A percentile compares a stretch with the other conserved stretches of the same genome.
phyloP scores from a whole-genome alignment of 1,284 basidiomycete genomes.

The Cryptococcus jaspeensis region DNA sequence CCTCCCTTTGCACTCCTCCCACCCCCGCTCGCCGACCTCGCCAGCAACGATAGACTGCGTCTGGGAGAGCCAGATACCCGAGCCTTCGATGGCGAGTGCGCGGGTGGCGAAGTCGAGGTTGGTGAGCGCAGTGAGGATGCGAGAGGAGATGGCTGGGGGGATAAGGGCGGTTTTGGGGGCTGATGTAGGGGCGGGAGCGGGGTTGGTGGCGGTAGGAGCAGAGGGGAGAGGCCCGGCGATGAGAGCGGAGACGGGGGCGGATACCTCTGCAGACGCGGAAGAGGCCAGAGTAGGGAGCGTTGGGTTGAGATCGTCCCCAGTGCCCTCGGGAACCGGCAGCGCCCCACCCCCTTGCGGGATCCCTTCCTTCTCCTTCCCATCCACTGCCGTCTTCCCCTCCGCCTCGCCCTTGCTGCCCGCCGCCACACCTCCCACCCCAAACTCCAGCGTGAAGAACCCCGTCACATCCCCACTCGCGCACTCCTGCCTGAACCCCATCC shows the following conservation, averaged over 20 bases:
- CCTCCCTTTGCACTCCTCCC: slow-evolving; percentile 18
- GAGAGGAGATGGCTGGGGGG: slow-evolving; percentile 57
- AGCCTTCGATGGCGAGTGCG: slow-evolving; percentile 65
- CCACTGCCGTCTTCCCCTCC: no score
- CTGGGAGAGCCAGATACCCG: slow-evolving; percentile 65
- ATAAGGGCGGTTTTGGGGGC: background rate
- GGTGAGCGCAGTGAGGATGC: slow-evolving; percentile 66
- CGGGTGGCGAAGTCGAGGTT: slow-evolving; percentile 74
- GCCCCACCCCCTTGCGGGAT: no score
- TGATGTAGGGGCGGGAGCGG: background rate
- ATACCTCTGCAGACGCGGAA: background rate
- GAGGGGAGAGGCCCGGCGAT: background rate
- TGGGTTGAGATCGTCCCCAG: no score
- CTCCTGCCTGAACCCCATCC: slow-evolving; percentile 91
- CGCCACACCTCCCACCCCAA: background rate
- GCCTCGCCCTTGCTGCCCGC: no score
- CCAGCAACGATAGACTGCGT: slow-evolving; percentile 28
- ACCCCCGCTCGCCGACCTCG: slow-evolving; percentile 40
- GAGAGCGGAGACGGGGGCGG: background rate
- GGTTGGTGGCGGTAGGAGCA: no score
- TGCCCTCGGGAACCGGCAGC: no score
- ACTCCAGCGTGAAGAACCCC: slow-evolving; percentile 75
- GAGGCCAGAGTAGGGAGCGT: background rate
- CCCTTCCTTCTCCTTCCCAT: no score
- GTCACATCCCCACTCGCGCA: slow-evolving; percentile 80